These are phyloP conservation scores for Pleurozium schreberi DNA, from an alignment of 225 moss, liverwort and hornwort genomes.

Conservation along the genomic window DNA sequence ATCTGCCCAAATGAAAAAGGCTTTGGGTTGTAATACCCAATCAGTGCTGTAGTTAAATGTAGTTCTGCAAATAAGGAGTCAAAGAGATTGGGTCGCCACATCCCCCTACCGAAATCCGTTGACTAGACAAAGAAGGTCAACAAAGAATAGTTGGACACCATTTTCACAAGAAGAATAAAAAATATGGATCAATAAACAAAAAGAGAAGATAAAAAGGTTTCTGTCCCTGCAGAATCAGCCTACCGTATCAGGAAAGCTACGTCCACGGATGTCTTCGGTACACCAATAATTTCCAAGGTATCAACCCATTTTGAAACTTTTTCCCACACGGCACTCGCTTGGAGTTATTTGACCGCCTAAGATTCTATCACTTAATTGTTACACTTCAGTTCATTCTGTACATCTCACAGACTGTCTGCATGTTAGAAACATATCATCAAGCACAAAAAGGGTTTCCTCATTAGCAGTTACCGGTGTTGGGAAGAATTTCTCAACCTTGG, in stretches of 20 bases:
- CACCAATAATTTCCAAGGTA: background rate
- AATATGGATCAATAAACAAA: background rate
- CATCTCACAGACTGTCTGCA: slow-evolving; percentile 7
- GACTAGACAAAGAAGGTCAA: background rate
- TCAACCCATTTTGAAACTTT: background rate
- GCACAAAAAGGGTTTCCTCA: background rate
- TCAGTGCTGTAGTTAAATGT: background rate
- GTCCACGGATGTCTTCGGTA: background rate
- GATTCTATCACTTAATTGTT: background rate
- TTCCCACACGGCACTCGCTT: background rate
- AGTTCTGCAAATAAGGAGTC: background rate
- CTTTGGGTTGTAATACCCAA: background rate
- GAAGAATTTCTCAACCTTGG: background rate
- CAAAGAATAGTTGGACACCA: background rate
- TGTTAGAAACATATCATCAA: background rate
- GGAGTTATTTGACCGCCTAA: background rate
- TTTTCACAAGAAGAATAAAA: background rate
- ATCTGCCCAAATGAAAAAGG: background rate
- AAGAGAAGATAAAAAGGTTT: background rate
- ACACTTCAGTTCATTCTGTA: slow-evolving; percentile 3
- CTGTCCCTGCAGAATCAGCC: background rate
- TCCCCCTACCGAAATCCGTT: background rate
- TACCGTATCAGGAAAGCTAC: background rate
- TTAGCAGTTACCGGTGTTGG: background rate
- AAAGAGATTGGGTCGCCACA: background rate